Conservation (phyloP, 73 alveolate species). For the Paramecium caudatum region DNA sequence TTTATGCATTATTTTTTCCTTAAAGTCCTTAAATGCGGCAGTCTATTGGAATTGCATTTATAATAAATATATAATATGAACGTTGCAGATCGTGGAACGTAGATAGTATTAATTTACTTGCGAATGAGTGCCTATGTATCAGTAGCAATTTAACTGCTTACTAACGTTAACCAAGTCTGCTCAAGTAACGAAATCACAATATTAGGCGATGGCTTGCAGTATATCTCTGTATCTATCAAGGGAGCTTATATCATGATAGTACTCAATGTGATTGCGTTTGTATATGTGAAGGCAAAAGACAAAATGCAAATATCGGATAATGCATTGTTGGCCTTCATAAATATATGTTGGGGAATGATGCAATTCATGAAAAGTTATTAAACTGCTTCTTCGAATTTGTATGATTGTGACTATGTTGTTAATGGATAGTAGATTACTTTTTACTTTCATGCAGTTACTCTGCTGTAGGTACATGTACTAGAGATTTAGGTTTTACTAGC, state of each 20-base stretch:
- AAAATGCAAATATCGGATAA: slow-evolving; percentile 24
- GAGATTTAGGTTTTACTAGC: slow-evolving; percentile 23
- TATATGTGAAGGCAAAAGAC: neutral
- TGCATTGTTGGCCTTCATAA: slow-evolving; percentile 6
- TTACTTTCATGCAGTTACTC: slow-evolving; percentile 25
- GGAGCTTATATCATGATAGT: slow-evolving; percentile 37
- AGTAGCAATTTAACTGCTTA: neutral
- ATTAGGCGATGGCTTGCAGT: slow-evolving; percentile 40
- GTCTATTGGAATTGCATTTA: slow-evolving; percentile 57
- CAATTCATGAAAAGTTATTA: slow-evolving; percentile 28
- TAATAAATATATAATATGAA: slow-evolving; percentile 4
- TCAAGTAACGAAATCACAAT: slow-evolving; percentile 37
- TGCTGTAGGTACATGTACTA: neutral
- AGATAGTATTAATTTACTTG: slow-evolving; percentile 8
- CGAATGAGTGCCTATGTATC: slow-evolving; percentile 2
- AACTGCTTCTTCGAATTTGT: neutral
- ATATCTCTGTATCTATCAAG: neutral
- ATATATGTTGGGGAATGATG: slow-evolving; percentile 34
- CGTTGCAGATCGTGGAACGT: slow-evolving; percentile 5
- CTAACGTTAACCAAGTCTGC: slow-evolving; percentile 50
- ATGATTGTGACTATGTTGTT: slow-evolving; percentile 20
- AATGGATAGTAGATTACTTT: neutral
- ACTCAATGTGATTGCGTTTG: slow-evolving; percentile 7
- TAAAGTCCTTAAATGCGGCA: slow-evolving; percentile 60
- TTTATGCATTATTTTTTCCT: neutral